A percentile compares a stretch with the other conserved stretches of the same genome.
phyloP scores from a whole-genome alignment of 1,284 basidiomycete species.

The Boletus mariae region DNA sequence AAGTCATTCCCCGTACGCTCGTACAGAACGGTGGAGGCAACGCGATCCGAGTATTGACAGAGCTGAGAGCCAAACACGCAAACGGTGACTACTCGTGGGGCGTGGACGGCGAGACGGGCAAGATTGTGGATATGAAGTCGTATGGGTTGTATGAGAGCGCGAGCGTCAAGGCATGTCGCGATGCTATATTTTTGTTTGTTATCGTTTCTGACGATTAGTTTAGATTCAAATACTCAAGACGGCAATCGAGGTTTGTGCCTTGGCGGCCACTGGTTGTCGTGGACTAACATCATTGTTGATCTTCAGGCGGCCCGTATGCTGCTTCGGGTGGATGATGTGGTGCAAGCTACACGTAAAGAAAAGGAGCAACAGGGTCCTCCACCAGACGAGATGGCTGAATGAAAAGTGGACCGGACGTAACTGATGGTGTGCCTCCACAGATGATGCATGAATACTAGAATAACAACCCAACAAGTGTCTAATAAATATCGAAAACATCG shows the following conservation, averaged over 20 bases:
- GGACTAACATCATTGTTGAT: not conserved
- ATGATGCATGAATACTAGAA: slow-evolving; percentile 9
- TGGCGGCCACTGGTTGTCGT: not conserved
- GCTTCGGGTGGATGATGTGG: slow-evolving; percentile 93
- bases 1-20: slow-evolving; percentile 94
- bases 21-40: slow-evolving; percentile 97
- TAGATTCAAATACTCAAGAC: slow-evolving; percentile 96
- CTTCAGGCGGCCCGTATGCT: slow-evolving; percentile 81
- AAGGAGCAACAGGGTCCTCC: slow-evolving; percentile 48
- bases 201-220: not conserved
- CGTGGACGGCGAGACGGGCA: slow-evolving; percentile 93
- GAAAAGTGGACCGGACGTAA: slow-evolving; percentile 1
- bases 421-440: slow-evolving; percentile 1
- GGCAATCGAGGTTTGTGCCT: slow-evolving; percentile 76
- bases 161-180: slow-evolving; percentile 75
- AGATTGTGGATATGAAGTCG: slow-evolving; percentile 92
- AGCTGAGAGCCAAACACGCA: slow-evolving; percentile 92
- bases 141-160: slow-evolving; percentile 95
- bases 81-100: slow-evolving; percentile 90
- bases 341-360: slow-evolving; percentile 75
- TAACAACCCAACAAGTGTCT: slow-evolving; percentile 5
- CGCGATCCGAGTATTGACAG: slow-evolving; percentile 88
- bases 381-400: slow-evolving; percentile 52
- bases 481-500: slow-evolving; percentile 9
- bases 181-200: not conserved